Percentiles rank a stretch among this genome's conserved stretches.
phyloP scores from a whole-genome alignment of 2,329 filamentous ascomycete species.

The Colletotrichum scovillei region DNA sequence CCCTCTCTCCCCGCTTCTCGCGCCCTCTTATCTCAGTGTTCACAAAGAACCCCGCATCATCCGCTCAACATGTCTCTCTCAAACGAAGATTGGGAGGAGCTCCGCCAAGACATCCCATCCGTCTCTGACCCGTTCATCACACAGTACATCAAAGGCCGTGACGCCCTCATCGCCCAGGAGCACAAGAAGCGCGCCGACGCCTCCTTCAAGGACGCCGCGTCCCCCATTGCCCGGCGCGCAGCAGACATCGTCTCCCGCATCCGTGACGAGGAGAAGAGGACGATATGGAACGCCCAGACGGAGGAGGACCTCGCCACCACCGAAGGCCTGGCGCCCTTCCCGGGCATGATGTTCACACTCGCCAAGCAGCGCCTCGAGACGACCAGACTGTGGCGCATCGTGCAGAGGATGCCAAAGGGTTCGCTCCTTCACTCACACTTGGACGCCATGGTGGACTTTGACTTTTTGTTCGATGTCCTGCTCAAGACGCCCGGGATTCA shows the following conservation, averaged over 20 bases:
- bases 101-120: conserved; percentile 66
- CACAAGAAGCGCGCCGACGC: conserved; percentile 81
- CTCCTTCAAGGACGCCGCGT: conserved; percentile 75
- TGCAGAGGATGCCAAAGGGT: conserved; percentile 84
- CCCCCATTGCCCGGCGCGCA: conserved; percentile 76
- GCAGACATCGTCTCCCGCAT: conserved; percentile 80
- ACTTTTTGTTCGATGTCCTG: conserved; percentile 76
- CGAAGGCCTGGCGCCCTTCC: conserved; percentile 70
- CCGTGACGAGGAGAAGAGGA: conserved; percentile 76
- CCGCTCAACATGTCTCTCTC: conserved; percentile 51
- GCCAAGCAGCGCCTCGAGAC: conserved; percentile 81
- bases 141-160: conserved; percentile 81
- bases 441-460: conserved; percentile 84
- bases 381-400: conserved; percentile 82
- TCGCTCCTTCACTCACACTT: conserved; percentile 82
- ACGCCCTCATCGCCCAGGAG: conserved; percentile 83
- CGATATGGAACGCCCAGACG: conserved; percentile 76
- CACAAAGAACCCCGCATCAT: not conserved
- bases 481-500: conserved; percentile 77
- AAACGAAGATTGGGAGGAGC: conserved; percentile 69
- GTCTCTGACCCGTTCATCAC: conserved; percentile 80
- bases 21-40: not conserved
- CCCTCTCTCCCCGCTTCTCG: not conserved
- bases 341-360: conserved; percentile 86
- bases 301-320: conserved; percentile 71